phyloP scores from a whole-genome alignment of 371 early-diverging fungal species.

The Syncephalastrum sp. region DNA sequence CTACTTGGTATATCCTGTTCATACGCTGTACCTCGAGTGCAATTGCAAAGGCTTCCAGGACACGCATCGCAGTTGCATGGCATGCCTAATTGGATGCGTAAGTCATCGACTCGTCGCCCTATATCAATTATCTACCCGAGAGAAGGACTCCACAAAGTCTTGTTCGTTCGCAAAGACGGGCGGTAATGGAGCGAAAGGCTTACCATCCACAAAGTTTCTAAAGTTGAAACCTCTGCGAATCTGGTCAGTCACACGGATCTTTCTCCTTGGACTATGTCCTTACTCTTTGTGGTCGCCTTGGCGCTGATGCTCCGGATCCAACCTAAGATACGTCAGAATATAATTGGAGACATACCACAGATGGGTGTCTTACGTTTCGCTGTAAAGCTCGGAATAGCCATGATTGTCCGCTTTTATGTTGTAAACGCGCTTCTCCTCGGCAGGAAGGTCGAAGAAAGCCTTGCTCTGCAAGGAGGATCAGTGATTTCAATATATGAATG shows the following conservation, averaged over 20 bases:
- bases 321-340: conserved; percentile 19
- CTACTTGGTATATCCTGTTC: not conserved
- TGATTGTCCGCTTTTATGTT: conserved; percentile 35
- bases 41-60: conserved; percentile 61
- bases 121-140: conserved; percentile 26
- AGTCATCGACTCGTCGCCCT: not conserved
- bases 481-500: not conserved
- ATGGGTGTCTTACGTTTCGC: conserved; percentile 34
- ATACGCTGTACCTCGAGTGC: conserved; percentile 42
- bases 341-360: not conserved
- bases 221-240: conserved; percentile 57
- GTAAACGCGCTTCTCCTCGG: conserved; percentile 35
- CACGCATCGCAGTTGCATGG: conserved; percentile 41
- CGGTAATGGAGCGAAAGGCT: conserved; percentile 39
- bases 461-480: conserved; percentile 37
- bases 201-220: conserved; percentile 44
- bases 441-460: conserved; percentile 45
- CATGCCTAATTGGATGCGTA: conserved; percentile 37
- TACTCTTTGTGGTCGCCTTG: conserved; percentile 69
- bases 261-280: conserved; percentile 9
- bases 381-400: conserved; percentile 42
- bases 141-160: conserved; percentile 30
- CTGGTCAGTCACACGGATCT: not conserved
- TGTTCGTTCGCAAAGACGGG: conserved; percentile 29
- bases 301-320: conserved; percentile 55